Base-by-base conservation (phyloP, 768 basidiomycete species). In the Kwoniella dejecticola region DNA sequence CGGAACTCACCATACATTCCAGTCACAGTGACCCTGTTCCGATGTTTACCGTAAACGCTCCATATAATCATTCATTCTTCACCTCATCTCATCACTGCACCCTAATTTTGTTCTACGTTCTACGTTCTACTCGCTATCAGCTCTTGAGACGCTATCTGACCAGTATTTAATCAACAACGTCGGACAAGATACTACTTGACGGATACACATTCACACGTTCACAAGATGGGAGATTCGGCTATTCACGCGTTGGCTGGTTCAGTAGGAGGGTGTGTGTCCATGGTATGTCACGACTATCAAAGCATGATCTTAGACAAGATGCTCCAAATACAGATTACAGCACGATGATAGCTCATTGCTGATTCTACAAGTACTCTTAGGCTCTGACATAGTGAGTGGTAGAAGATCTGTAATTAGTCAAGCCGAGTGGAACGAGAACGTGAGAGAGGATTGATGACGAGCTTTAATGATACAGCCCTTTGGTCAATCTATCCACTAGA, bases 181-280 rank as follows among this genome's bases (percentile, higher is more conserved):
- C 41, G 19, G 19, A 8, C 41, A 42, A 36, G 33, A 36, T 36
- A 7, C 7, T 7, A 36, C 33, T 42, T 42, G 11, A n/a, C 41
- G 10, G 8, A 42, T 13, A 19, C 21, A 21, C 41, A 42, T 6
- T 42, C 11, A 42, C 17, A 42, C 6, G 6, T 13, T n/a, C 7
- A n/a, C 42, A 61, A 8, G 4, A 62, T 62, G 60, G 60, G 60
- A 23, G 90, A 97, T 79, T 91, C 90, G 48, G 80, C 86, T 13
- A 88, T 96, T 27, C 92, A 97, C 69, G 85, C 94, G 36, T 72
- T 89, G 12, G 90, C 94, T 17, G 96, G 96, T 12, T 91, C 92
- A 17, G 85, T 88, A 1, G 94, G 91, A 48, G 95, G 95, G 24
- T 88, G 95, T 70, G 79, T 85, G 6, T 91, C 95, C 23, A 96